Evolutionary conservation across 2,329 filamentous ascomycete genomes (phyloP).

Genomic region (Hypoxylon rubiginosum): DNA sequence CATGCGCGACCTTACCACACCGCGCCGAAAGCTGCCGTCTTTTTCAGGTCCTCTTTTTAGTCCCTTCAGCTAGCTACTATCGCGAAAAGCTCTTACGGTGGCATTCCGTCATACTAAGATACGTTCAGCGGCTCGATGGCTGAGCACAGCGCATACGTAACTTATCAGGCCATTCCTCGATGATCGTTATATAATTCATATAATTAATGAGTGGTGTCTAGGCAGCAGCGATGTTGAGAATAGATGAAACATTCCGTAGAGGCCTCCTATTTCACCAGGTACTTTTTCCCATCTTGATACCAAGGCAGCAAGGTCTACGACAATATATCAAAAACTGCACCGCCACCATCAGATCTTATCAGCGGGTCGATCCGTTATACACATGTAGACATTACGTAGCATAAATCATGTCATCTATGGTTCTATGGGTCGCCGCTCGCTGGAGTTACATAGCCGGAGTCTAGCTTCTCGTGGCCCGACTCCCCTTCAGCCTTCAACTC

Average conservation of each 20-base stretch:
- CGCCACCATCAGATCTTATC: constrained; percentile 1
- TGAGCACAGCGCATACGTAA: constrained; percentile 16
- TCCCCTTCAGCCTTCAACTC: constrained; percentile 24
- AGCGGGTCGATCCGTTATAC: neutral
- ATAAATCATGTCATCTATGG: constrained; percentile 4
- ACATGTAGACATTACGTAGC: constrained; percentile 5
- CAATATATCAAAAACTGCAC: neutral
- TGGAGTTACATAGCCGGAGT: constrained; percentile 48
- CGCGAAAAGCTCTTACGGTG: neutral
- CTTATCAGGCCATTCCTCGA: constrained; percentile 23
- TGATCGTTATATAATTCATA: constrained; percentile 16
- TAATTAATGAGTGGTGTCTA: neutral
- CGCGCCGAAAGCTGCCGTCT: neutral
- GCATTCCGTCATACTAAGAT: neutral
- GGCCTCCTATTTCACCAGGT: neutral
- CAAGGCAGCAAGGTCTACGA: neutral
- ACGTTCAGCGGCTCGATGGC: neutral
- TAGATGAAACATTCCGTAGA: neutral
- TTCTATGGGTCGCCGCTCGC: constrained; percentile 41
- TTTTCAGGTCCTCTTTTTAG: neutral
- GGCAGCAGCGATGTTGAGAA: neutral
- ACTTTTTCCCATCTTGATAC: neutral
- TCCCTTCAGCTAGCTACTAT: neutral
- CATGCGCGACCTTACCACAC: constrained; percentile 1
- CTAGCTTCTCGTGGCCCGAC: constrained; percentile 27